These are phyloP conservation scores for Penicillium sp. DNA, from an alignment of 2,329 filamentous ascomycete genomes.

Conservation along the genomic window DNA sequence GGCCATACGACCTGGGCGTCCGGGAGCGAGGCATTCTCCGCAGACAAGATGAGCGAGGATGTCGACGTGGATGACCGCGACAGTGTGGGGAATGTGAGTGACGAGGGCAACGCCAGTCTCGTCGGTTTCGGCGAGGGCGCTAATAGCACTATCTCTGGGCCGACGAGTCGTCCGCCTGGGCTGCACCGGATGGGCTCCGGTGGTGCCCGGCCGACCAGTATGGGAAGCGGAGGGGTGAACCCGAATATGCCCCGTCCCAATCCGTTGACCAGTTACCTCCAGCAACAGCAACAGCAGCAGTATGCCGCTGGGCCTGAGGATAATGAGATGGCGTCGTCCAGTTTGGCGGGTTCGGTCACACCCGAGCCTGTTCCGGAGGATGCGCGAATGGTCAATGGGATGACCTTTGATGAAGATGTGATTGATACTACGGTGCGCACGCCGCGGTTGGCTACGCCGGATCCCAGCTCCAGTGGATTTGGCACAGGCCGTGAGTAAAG, in stretches of 20 bases:
- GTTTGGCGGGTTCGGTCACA: slow-evolving; percentile 39
- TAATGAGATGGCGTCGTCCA: slow-evolving; percentile 45
- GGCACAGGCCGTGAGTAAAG: slow-evolving; percentile 6
- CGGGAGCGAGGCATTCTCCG: slow-evolving; percentile 60
- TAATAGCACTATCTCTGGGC: slow-evolving; percentile 78
- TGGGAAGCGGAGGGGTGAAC: slow-evolving; percentile 43
- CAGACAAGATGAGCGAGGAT: slow-evolving; percentile 63
- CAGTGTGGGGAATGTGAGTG: slow-evolving; percentile 77
- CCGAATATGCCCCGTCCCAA: slow-evolving; percentile 38
- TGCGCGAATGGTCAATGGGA: slow-evolving; percentile 67
- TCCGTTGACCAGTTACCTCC: slow-evolving; percentile 30
- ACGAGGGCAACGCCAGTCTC: slow-evolving; percentile 78
- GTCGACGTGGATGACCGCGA: slow-evolving; percentile 63
- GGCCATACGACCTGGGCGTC: slow-evolving; percentile 70
- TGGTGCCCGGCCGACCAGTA: slow-evolving; percentile 40
- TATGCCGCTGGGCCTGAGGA: slow-evolving; percentile 15
- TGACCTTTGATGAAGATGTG: slow-evolving; percentile 63
- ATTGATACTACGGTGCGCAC: slow-evolving; percentile 67
- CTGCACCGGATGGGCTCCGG: slow-evolving; percentile 42
- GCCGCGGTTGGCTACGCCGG: slow-evolving; percentile 53
- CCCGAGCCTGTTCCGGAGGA: slow-evolving; percentile 51
- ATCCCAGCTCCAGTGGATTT: slow-evolving; percentile 17
- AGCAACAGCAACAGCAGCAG: slow-evolving; percentile 21
- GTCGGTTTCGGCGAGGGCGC: slow-evolving; percentile 94
- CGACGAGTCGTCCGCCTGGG: slow-evolving; percentile 64